phyloP scores from a whole-genome alignment of 208 protist genomes.

The Porcisia hertigi region DNA sequence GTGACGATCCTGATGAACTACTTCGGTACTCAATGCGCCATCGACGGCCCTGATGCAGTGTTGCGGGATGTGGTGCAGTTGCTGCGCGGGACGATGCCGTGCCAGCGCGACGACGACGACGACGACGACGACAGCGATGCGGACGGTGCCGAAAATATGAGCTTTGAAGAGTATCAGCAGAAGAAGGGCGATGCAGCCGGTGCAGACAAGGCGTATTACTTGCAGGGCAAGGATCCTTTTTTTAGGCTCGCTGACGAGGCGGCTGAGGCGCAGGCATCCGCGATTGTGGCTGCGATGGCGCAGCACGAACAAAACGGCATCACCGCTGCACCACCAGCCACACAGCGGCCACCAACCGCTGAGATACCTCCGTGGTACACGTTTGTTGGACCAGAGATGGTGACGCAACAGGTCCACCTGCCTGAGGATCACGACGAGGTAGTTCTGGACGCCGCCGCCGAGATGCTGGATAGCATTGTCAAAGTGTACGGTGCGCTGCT shows the following conservation, averaged over 20 bases:
- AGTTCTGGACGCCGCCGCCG: constrained; percentile 60
- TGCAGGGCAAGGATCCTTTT: constrained; percentile 18
- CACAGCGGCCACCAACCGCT: constrained; percentile 14
- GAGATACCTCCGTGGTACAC: constrained; percentile 40
- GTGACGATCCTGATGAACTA: constrained; percentile 61
- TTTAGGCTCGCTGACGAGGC: constrained; percentile 32
- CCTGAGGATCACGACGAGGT: constrained; percentile 77
- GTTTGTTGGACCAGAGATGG: constrained; percentile 29
- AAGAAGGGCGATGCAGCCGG: not conserved
- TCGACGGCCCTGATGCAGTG: constrained; percentile 48
- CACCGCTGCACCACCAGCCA: constrained; percentile 14
- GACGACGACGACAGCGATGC: constrained; percentile 47
- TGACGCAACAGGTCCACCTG: constrained; percentile 29
- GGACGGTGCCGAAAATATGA: constrained; percentile 15
- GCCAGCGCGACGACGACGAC: constrained; percentile 45
- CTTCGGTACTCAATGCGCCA: constrained; percentile 67
- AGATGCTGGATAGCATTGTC: constrained; percentile 73
- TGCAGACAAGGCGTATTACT: constrained; percentile 7
- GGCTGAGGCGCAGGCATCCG: constrained; percentile 24
- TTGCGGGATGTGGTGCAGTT: constrained; percentile 44
- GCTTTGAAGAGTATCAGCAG: constrained; percentile 27
- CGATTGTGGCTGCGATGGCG: constrained; percentile 33
- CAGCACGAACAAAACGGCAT: constrained; percentile 26
- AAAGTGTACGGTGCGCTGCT: constrained; percentile 73
- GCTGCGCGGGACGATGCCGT: constrained; percentile 59